A percentile compares a stretch with the other conserved stretches of the same genome.
These are phyloP conservation scores for Boletus coccyginus DNA, from an alignment of 768 basidiomycete species.

Conservation along the genomic window DNA sequence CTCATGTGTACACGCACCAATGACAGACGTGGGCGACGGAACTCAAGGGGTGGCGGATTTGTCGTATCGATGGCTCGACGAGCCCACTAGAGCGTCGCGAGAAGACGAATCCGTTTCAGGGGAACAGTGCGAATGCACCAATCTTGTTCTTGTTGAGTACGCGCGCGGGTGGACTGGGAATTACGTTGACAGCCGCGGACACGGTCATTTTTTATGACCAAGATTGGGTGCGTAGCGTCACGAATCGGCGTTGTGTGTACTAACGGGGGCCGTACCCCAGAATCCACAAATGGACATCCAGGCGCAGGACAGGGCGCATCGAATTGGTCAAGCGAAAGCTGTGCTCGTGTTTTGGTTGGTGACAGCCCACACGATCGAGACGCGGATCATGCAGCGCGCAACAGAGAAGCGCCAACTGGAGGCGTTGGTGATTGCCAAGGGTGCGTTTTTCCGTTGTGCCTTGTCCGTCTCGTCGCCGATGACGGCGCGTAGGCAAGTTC, in stretches of 20 bases:
- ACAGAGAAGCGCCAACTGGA: too few species aligned
- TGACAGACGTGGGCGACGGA: too few species aligned
- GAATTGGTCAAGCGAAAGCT: conserved; percentile 90
- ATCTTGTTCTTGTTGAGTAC: conserved; percentile 86
- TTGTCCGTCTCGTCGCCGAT: too few species aligned
- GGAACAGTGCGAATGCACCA: conserved; percentile 60
- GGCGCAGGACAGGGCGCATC: conserved; percentile 93
- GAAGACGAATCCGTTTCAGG: conserved; percentile 84
- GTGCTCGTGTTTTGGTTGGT: conserved; percentile 85
- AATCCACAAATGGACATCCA: conserved; percentile 97
- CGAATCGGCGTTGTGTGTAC: background rate
- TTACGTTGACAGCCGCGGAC: conserved; percentile 80
- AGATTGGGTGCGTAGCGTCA: conserved; percentile 18
- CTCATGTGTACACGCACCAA: background rate
- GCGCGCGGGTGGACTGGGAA: conserved; percentile 92
- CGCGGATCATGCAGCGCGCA: too few species aligned
- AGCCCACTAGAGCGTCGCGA: conserved; percentile 76
- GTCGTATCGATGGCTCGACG: conserved; percentile 89
- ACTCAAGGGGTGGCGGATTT: conserved; percentile 86
- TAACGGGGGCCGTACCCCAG: conserved; percentile 33
- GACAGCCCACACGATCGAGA: too few species aligned
- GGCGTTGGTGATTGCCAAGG: too few species aligned
- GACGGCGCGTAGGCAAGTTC: too few species aligned
- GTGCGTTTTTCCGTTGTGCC: too few species aligned
- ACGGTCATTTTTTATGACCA: conserved; percentile 29